Conservation (phyloP, 345 rosid species). For the Populus tremula region DNA sequence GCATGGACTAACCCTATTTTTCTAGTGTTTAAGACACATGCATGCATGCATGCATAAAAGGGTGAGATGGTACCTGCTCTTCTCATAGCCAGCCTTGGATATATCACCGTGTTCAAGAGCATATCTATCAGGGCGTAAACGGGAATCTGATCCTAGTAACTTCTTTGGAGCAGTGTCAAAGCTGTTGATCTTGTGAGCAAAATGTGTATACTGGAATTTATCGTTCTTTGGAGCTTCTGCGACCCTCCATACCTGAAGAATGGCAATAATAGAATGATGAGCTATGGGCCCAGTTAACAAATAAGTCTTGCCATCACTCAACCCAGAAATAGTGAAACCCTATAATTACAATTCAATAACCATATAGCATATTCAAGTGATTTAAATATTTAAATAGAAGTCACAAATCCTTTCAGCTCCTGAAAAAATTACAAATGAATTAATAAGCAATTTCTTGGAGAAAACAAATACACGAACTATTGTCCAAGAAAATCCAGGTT, state of each 20-base stretch:
- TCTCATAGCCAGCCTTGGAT: slow-evolving; percentile 66
- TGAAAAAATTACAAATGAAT: too few relatives aligned
- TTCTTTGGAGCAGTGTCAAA: slow-evolving; percentile 80
- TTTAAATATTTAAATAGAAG: too few relatives aligned
- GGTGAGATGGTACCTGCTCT: slow-evolving; percentile 57
- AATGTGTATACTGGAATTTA: slow-evolving; percentile 68
- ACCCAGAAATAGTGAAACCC: background rate
- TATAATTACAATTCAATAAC: too few relatives aligned
- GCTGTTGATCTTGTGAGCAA: slow-evolving; percentile 88
- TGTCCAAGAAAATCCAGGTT: too few relatives aligned
- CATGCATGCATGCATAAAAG: background rate
- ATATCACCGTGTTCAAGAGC: slow-evolving; percentile 77
- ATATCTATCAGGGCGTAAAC: slow-evolving; percentile 77
- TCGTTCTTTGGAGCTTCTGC: slow-evolving; percentile 71
- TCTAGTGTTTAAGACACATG: background rate
- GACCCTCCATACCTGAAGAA: slow-evolving; percentile 65
- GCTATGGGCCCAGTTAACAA: background rate
- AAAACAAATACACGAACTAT: too few relatives aligned
- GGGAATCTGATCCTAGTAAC: slow-evolving; percentile 78
- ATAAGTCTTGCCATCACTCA: background rate
- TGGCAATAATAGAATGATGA: background rate
- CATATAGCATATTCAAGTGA: too few relatives aligned
- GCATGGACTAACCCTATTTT: background rate
- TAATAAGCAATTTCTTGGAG: too few relatives aligned
- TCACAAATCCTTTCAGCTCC: too few relatives aligned